These are phyloP conservation scores for Macaranga tanarius DNA, from an alignment of 441 rosid species.

Conservation along the genomic window DNA sequence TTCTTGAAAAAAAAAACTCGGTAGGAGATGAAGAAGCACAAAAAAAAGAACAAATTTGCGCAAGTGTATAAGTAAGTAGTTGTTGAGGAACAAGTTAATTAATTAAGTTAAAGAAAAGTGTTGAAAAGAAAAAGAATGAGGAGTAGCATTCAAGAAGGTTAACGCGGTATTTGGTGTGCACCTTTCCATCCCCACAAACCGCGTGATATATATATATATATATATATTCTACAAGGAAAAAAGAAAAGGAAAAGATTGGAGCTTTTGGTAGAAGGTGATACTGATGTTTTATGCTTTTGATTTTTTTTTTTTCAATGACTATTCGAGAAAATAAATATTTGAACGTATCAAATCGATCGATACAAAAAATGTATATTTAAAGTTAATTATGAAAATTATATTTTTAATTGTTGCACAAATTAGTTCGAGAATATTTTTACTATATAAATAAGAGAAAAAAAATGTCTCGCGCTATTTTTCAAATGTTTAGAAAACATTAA, in stretches of 20 bases:
- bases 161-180: constrained; percentile 23
- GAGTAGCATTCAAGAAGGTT: neutral
- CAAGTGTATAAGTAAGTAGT: too few species aligned
- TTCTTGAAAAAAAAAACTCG: neutral
- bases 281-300: neutral
- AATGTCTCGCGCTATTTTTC: too few species aligned
- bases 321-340: too few species aligned
- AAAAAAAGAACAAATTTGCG: neutral
- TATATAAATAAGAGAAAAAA: too few species aligned
- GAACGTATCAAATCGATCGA: too few species aligned
- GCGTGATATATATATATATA: constrained; percentile 10
- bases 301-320: too few species aligned
- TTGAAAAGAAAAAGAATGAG: neutral
- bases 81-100: neutral
- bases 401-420: too few species aligned
- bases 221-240: neutral
- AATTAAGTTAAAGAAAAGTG: neutral
- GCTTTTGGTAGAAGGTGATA: neutral
- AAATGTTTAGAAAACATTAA: too few species aligned
- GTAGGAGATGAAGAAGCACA: too few species aligned
- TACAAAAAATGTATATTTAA: too few species aligned
- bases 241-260: neutral
- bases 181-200: constrained; percentile 23
- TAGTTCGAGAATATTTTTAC: too few species aligned
- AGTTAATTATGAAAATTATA: too few species aligned